These are phyloP conservation scores for Solanum tarapatanum DNA, from an alignment of 257 asterid genomes.

Conservation along the genomic window DNA sequence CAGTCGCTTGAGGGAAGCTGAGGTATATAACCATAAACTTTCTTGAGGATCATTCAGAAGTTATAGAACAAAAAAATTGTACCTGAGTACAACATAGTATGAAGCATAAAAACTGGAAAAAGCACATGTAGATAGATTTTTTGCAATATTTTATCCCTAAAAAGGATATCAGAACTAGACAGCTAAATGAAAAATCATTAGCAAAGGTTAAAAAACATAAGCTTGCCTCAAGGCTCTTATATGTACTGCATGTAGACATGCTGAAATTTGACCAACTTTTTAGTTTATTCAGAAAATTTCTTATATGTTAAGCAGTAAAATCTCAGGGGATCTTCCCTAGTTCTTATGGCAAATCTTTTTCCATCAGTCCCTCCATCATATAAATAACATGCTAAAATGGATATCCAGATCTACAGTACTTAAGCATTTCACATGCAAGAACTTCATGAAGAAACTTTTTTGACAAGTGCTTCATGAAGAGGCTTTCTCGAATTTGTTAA, in stretches of 20 bases:
- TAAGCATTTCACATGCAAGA: not conserved
- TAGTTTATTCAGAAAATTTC: not conserved
- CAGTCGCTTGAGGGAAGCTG: conserved; percentile 53
- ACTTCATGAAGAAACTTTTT: not conserved
- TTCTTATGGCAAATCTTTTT: not conserved
- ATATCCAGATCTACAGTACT: not conserved
- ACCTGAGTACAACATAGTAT: not conserved
- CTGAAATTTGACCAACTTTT: not conserved
- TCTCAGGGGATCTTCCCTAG: not conserved
- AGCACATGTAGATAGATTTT: not conserved
- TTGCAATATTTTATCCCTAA: not conserved
- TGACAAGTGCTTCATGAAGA: not conserved
- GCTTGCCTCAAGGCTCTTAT: not conserved
- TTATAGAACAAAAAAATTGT: not conserved
- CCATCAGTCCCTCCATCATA: not conserved
- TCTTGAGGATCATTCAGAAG: not conserved
- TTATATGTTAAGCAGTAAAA: not conserved
- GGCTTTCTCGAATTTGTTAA: not conserved
- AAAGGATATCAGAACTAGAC: not conserved
- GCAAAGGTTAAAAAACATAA: not conserved
- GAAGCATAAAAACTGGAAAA: not conserved
- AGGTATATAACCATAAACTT: not conserved
- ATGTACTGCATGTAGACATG: not conserved
- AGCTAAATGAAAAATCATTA: not conserved
- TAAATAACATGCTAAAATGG: not conserved